Evolutionary conservation across 805 yeast genomes (phyloP).

Genomic region (Ogataea philodendri): DNA sequence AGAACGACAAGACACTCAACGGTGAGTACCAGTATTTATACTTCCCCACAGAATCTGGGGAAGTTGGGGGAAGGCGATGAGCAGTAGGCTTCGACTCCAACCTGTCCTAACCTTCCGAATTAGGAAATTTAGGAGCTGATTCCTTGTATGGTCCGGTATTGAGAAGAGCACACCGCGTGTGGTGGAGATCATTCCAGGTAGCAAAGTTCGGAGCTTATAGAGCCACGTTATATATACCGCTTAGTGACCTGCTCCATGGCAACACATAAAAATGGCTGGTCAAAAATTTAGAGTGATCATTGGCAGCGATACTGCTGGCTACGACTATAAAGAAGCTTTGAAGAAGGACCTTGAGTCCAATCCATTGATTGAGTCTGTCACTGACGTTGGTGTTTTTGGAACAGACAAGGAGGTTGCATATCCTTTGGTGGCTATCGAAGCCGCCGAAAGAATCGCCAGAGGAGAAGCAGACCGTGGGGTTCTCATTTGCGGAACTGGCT

Average conservation of each 20-base stretch:
- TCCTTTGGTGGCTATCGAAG: constrained; percentile 43
- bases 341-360: constrained; percentile 35
- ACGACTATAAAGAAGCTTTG: constrained; percentile 40
- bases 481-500: constrained; percentile 47
- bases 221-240: no score
- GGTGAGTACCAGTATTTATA: neutral
- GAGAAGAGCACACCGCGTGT: no score
- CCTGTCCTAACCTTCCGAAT: constrained; percentile 2
- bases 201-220: no score
- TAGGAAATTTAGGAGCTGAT: constrained; percentile 41
- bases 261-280: no score
- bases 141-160: no score
- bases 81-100: no score
- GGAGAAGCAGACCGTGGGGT: constrained; percentile 46
- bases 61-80: neutral
- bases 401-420: constrained; percentile 38
- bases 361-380: constrained; percentile 33
- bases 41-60: constrained; percentile 1
- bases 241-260: no score
- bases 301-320: constrained; percentile 47
- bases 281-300: constrained; percentile 39
- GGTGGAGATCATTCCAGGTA: no score
- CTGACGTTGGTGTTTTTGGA: constrained; percentile 40
- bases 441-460: constrained; percentile 39
- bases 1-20: neutral